Conservation (phyloP, 2,329 filamentous ascomycete species). For the Xylariaceae sp. region DNA sequence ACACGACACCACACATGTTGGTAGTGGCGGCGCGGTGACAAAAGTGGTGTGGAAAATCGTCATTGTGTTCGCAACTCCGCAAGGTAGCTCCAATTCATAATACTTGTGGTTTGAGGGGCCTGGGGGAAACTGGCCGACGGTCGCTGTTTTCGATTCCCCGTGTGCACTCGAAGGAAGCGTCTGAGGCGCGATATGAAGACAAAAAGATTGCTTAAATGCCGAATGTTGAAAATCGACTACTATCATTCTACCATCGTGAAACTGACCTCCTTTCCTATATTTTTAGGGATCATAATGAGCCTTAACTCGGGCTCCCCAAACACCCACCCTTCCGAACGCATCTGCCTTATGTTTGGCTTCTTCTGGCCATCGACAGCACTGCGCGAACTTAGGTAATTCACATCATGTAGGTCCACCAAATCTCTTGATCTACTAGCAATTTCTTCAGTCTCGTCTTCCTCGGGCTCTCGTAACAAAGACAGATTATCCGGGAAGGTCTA, state of each 20-base stretch:
- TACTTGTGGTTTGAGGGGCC: too few species aligned
- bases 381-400: background rate
- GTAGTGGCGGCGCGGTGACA: too few species aligned
- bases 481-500: background rate
- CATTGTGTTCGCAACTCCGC: too few species aligned
- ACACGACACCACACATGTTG: too few species aligned
- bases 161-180: too few species aligned
- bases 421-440: background rate
- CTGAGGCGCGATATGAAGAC: too few species aligned
- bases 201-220: too few species aligned
- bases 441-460: background rate
- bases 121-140: too few species aligned
- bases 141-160: too few species aligned
- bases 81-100: too few species aligned
- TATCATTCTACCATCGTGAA: background rate
- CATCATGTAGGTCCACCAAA: background rate
- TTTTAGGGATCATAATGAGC: background rate
- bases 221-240: too few species aligned
- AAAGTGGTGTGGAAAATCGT: too few species aligned
- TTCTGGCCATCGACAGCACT: background rate
- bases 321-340: background rate
- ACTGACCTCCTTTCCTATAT: background rate
- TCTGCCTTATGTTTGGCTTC: background rate
- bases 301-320: background rate
- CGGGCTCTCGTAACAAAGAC: background rate